Evolutionary conservation across 2,329 filamentous ascomycete genomes (phyloP).

Genomic region (Madurella fahalii): DNA sequence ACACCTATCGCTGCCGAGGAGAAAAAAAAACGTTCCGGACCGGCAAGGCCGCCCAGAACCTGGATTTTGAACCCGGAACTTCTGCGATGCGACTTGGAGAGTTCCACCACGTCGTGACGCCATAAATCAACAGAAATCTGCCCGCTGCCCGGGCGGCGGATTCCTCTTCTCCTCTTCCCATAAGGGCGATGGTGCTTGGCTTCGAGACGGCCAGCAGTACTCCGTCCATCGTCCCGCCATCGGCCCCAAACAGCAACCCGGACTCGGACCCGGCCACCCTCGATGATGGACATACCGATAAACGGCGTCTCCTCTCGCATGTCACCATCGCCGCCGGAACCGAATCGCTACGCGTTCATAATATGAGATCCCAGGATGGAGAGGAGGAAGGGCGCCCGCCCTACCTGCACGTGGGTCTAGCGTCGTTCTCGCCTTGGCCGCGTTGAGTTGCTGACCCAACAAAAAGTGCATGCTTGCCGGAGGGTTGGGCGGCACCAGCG

Average conservation of each 20-base stretch:
- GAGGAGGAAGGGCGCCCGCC: slow-evolving; percentile 57
- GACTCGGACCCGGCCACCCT: slow-evolving; percentile 12
- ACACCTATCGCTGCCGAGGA: slow-evolving; percentile 3
- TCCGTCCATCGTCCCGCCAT: slow-evolving; percentile 15
- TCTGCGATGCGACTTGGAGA: slow-evolving; percentile 9
- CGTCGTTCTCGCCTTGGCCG: slow-evolving; percentile 4
- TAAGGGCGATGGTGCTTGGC: slow-evolving; percentile 26
- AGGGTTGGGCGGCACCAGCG: slow-evolving; percentile 85
- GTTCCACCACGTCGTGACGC: slow-evolving; percentile 9
- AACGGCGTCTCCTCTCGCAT: slow-evolving; percentile 21
- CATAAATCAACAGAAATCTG: slow-evolving; percentile 10
- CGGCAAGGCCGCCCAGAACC: slow-evolving; percentile 11
- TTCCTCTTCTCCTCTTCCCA: slow-evolving; percentile 8
- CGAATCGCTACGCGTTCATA: slow-evolving; percentile 23
- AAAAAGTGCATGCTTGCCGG: slow-evolving; percentile 87
- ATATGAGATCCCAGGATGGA: slow-evolving; percentile 39
- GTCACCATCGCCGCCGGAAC: slow-evolving; percentile 10
- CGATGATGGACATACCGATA: slow-evolving; percentile 26
- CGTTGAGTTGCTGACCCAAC: slow-evolving; percentile 11
- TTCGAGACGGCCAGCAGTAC: slow-evolving; percentile 20
- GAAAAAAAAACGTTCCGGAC: slow-evolving; percentile 11
- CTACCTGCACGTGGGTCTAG: slow-evolving; percentile 56
- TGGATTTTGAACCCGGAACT: slow-evolving; percentile 16
- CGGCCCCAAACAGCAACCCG: slow-evolving; percentile 10
- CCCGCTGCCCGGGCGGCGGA: slow-evolving; percentile 22